Evolutionary conservation across 805 yeast genomes (phyloP), one percentile per base, ranked within the genome.

Genomic region (Yarrowia sp.): DNA sequence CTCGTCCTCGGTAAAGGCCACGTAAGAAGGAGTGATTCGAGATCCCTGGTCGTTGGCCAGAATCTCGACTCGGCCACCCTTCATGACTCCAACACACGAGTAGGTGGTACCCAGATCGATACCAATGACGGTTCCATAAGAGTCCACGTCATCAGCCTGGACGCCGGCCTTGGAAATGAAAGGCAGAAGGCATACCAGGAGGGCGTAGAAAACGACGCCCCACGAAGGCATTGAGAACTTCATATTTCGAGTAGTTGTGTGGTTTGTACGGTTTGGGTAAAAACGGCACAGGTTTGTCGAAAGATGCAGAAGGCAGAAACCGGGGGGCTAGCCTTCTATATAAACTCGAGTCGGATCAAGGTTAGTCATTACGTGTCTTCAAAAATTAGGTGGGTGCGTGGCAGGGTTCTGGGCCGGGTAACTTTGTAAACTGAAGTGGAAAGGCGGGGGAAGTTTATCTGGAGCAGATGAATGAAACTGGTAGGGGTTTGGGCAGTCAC

Each of bases 81-180:
- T 84, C 88, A 85, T 85, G 54, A 85, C 91, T 71, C 97, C 98
- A 65, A 92, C 98, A 86, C 98, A 92, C 1, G 97, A 92, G 80
- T 92, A 92, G 2, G 98, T 92, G 67, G 98, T 92, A 77, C 99
- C 99, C 80, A 93, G 84, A 82, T 93, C 98, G 75, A 93, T 93
- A 80, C 98, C 96, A 70, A 90, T 89, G 54, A 89, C 93, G 44
- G 80, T 76, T 38, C 80, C 80, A 66, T 77, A 76, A 71, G 70
- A 73, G 63, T 74, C 75, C 46, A 75, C 78, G 63, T 77, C 79
- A 21, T 75, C 78, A 44, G 71, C 72, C 52, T 67, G 48, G 38
- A 67, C 74, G 33, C 65, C 65, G 12, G 69, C 69, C 51, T 43
- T 43, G 49, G 74, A 71, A 54, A 74, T 22, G 67, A 76, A 70